Evolutionary conservation across 352 stramenopile species (phyloP), one percentile per base, ranked within the genome.

Genomic region (Elongisporangium prolatum): DNA sequence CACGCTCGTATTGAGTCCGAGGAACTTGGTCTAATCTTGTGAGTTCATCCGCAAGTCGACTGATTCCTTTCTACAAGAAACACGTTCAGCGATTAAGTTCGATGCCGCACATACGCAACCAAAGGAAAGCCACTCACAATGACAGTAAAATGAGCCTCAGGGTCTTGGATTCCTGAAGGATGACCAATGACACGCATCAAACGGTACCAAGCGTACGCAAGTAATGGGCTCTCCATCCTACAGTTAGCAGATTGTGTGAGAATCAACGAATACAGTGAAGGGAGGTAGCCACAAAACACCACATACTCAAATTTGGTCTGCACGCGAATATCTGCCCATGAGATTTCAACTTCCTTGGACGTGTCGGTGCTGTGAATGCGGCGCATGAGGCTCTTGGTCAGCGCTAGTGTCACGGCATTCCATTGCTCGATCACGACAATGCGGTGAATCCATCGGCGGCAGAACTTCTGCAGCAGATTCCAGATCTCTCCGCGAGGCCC

Each of bases 381-480:
- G 17, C 72, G 73, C 75, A 95, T 89, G 34, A 95, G 62, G 50
- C 64, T 86, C 48, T 74, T 74, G 16, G 86, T 93, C 50, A 95
- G 70, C 51, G 84, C 86, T 17, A 92, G 57, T 22, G 82, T 89
- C 14, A 83, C 72, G 7, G 72, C 69, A 52, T 95, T 93, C 86
- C 86, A 95, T 61, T 95, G 86, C 64, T 95, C 86, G 14, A 95
- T 88, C 18, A 95, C 86, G n/a, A 90, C 51, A 8, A 76, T 70
- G n/a, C 86, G 82, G 52, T 95, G 86, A 52, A 91, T 92, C 86
- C 86, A 93, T 8, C 86, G 80, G 0, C 86, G 78, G 50, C 84
- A 95, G 56, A 95, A 95, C 53, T 93, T 95, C 52, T 93, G 84
- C 55, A 95, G 53, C 38, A 95, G 54, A 48, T 77, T 80, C 84